phyloP scores from a whole-genome alignment of 2,329 filamentous ascomycete species.

The Chalaropsis thielavioides region DNA sequence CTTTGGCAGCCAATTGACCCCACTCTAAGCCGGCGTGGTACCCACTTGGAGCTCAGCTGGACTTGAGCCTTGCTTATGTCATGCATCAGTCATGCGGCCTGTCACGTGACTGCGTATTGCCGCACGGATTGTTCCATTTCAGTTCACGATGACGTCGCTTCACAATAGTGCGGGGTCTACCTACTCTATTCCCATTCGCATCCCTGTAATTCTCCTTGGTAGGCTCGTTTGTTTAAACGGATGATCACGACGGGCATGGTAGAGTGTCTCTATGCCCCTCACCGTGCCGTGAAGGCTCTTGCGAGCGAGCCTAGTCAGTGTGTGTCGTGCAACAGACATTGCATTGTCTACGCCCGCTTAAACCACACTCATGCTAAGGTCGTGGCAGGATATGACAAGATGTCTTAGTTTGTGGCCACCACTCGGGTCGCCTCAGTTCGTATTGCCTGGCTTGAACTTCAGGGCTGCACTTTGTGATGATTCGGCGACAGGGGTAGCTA shows the following conservation, averaged over 20 bases:
- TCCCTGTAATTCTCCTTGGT: slow-evolving; percentile 1
- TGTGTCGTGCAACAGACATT: not conserved
- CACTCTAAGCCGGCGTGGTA: not conserved
- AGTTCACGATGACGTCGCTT: not conserved
- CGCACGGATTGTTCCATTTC: not conserved
- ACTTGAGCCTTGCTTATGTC: not conserved
- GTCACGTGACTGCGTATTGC: not conserved
- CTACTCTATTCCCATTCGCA: not conserved
- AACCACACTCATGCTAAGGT: not conserved
- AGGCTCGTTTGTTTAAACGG: not conserved
- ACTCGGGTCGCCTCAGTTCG: not conserved
- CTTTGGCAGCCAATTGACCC: slow-evolving; percentile 8
- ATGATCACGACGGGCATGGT: not conserved
- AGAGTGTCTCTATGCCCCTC: not conserved
- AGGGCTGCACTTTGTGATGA: not conserved
- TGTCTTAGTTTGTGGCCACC: not conserved
- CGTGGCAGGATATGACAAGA: not conserved
- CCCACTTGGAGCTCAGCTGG: not conserved
- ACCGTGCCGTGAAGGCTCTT: not conserved
- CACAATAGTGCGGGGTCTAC: not conserved
- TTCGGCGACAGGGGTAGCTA: not conserved
- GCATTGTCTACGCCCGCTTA: not conserved
- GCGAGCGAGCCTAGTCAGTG: not conserved
- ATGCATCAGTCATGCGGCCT: not conserved
- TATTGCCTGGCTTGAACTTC: not conserved